These are phyloP conservation scores for Furcasterigmium sp. DNA, from an alignment of 2,329 filamentous ascomycete genomes.

Conservation along the genomic window DNA sequence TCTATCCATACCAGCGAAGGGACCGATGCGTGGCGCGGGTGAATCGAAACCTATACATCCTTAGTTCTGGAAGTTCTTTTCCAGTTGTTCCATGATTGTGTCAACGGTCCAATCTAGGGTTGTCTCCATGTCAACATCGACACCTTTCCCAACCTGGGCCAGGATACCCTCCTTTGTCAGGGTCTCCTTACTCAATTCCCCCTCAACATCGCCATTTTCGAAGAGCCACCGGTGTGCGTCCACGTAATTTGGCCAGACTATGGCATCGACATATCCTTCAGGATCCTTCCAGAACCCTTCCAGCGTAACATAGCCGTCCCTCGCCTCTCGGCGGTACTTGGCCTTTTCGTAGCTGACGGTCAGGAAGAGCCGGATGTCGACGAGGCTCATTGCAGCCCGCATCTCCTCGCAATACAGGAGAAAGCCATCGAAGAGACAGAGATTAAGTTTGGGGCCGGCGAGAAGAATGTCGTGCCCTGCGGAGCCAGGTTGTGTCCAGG, in stretches of 20 bases:
- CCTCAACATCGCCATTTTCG: constrained; percentile 60
- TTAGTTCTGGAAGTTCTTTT: constrained; percentile 15
- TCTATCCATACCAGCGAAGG: no score
- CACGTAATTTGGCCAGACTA: constrained; percentile 96
- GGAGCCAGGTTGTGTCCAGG: constrained; percentile 38
- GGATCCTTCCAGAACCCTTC: constrained; percentile 96
- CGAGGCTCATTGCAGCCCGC: constrained; percentile 49
- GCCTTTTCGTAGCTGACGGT: constrained; percentile 61
- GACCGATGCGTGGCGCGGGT: no score
- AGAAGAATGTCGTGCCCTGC: constrained; percentile 32
- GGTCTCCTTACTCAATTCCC: constrained; percentile 40
- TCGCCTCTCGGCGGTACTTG: constrained; percentile 59
- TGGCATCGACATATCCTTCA: constrained; percentile 84
- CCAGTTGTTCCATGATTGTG: constrained; percentile 46
- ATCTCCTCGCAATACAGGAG: constrained; percentile 64
- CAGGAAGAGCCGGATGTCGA: constrained; percentile 77
- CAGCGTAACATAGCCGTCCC: constrained; percentile 72
- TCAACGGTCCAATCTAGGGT: constrained; percentile 66
- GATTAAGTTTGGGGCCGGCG: constrained; percentile 24
- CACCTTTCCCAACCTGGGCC: constrained; percentile 38
- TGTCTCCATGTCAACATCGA: constrained; percentile 54
- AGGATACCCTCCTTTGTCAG: constrained; percentile 38
- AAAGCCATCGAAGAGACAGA: constrained; percentile 85
- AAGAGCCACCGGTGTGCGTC: constrained; percentile 79
- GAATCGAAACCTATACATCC: no score